Evolutionary conservation across 768 basidiomycete genomes (phyloP).

Genomic region (Psilocybe cyanescens): DNA sequence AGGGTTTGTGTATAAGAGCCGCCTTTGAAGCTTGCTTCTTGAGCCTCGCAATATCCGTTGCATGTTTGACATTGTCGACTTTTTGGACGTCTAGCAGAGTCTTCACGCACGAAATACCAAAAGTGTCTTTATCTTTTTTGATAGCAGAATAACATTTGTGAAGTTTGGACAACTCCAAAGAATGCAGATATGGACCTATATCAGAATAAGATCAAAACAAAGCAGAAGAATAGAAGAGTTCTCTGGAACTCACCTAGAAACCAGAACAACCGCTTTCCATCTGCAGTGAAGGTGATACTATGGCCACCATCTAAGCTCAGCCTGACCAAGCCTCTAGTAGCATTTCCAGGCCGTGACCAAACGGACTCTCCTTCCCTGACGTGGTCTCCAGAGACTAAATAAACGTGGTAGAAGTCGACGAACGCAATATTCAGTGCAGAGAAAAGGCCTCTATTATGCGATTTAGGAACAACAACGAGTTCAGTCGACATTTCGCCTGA

Average conservation of each 20-base stretch:
- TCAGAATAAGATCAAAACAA: neutral
- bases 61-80: slow-evolving; percentile 54
- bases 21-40: slow-evolving; percentile 48
- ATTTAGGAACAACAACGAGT: slow-evolving; percentile 45
- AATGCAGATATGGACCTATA: slow-evolving; percentile 73
- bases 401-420: slow-evolving; percentile 72
- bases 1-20: slow-evolving; percentile 21
- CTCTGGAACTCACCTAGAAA: slow-evolving; percentile 58
- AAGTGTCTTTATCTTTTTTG: slow-evolving; percentile 50
- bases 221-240: neutral
- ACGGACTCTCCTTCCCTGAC: slow-evolving; percentile 47
- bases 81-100: slow-evolving; percentile 59
- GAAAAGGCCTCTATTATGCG: slow-evolving; percentile 12
- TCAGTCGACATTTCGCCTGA: slow-evolving; percentile 62
- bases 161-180: slow-evolving; percentile 58
- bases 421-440: slow-evolving; percentile 54
- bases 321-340: slow-evolving; percentile 61
- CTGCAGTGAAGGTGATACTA: slow-evolving; percentile 63
- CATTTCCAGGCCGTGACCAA: slow-evolving; percentile 75
- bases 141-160: slow-evolving; percentile 51
- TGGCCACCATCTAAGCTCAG: slow-evolving; percentile 78
- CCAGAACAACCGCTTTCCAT: slow-evolving; percentile 74
- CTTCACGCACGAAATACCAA: slow-evolving; percentile 68
- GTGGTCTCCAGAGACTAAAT: slow-evolving; percentile 48
- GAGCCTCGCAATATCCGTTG: slow-evolving; percentile 63